phyloP scores from a whole-genome alignment of 257 asterid genomes.

The Salvia miltiorrhiza region DNA sequence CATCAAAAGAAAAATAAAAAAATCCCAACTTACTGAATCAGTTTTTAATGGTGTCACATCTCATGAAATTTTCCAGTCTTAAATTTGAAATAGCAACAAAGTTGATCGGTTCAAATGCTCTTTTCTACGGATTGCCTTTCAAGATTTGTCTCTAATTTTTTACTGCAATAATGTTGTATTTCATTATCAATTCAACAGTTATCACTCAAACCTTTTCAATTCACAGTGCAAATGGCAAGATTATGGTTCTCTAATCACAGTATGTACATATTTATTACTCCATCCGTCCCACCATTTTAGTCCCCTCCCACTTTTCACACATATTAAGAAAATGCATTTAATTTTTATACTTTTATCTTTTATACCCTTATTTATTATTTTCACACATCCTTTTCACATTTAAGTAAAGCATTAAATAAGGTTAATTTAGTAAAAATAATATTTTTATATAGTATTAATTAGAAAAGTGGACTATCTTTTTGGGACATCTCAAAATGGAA shows the following conservation, averaged over 20 bases:
- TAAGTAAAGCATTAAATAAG: too few relatives aligned
- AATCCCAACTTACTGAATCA: background rate
- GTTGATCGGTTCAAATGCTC: constrained; percentile 2
- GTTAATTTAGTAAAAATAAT: too few relatives aligned
- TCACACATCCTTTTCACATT: too few relatives aligned
- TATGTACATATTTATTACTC: too few relatives aligned
- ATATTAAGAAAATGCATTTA: too few relatives aligned
- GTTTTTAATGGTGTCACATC: background rate
- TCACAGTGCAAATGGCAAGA: background rate
- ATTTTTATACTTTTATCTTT: too few relatives aligned
- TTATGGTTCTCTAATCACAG: background rate
- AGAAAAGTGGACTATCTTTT: too few relatives aligned
- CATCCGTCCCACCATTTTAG: too few relatives aligned
- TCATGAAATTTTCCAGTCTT: background rate
- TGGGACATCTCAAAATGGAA: too few relatives aligned
- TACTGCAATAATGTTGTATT: background rate
- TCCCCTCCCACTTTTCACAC: too few relatives aligned
- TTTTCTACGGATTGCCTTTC: background rate
- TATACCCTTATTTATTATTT: too few relatives aligned
- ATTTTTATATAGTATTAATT: too few relatives aligned
- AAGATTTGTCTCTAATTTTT: background rate
- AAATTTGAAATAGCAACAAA: background rate
- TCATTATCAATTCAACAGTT: background rate
- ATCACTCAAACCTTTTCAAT: background rate
- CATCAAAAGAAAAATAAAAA: background rate